Base-by-base conservation (phyloP, 2,329 filamentous ascomycete genomes). In the Diaporthe caulivora region DNA sequence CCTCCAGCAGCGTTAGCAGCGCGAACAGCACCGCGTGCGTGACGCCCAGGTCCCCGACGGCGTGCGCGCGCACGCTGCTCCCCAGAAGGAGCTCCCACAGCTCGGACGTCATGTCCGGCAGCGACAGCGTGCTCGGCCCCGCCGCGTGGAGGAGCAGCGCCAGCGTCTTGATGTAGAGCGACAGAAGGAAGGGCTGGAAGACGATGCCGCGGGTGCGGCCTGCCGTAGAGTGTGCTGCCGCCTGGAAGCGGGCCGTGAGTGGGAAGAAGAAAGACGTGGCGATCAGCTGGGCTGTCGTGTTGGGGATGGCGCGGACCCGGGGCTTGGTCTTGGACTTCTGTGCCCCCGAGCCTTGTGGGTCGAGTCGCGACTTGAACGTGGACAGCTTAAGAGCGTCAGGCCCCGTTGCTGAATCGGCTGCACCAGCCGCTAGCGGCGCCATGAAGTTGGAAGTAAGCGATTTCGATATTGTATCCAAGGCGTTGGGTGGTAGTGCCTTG, bases 331-430 rank as follows among this genome's bases (percentile, higher is more conserved):
- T 72, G 29, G 81, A 49, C 80, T 78, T 74, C 80, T 86, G 72
- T 31, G 24, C 55, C 87, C 87, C 64, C 86, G 68, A 26, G 17
- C 11, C 42, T n/a, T 87, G 64, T 24, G 92, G 87, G 73, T 90
- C 87, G 81, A 95, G 91, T 24, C 93, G 91, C 0, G 93, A 94
- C 15, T 93, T 96, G 83, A 98, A 98, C 2, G 93, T 97, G 37
- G 94, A 92, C 29, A 98, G 90, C 84, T 98, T 98, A 58, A 99
- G 90, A 8, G 93, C 90, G 77, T 95, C 91, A 0, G 97, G 95
- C 0, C 96, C 95, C 0, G 93, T 92, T 9, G 91, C 87, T 29
- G 92, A 87, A 80, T 98, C 95, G 53, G 95, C 95, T 2, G 95
- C 94, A 73, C 91, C 87, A 49, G 94, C 92, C 1, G 96, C 95